phyloP scores from a whole-genome alignment of 2,329 filamentous ascomycete genomes.

The Aspergillus sp. region DNA sequence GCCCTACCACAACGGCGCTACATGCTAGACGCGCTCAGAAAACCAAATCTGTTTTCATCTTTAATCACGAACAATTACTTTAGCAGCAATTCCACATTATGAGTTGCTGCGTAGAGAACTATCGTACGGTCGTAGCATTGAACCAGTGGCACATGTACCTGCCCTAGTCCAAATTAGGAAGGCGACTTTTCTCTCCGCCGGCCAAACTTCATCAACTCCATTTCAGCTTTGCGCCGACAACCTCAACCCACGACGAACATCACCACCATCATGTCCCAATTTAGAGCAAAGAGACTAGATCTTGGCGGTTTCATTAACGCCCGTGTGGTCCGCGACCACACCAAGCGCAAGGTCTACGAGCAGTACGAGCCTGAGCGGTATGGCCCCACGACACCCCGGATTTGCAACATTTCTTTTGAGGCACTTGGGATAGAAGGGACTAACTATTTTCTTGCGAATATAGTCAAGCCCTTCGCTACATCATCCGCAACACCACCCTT shows the following conservation, averaged over 20 bases:
- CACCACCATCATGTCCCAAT: conserved; percentile 64
- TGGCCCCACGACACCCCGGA: conserved; percentile 1
- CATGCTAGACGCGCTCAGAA: too few relatives aligned
- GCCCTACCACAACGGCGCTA: too few relatives aligned
- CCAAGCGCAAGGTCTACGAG: conserved; percentile 89
- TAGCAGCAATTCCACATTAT: too few relatives aligned
- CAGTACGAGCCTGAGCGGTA: conserved; percentile 84
- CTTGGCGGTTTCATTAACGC: conserved; percentile 81
- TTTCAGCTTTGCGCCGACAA: conserved; percentile 1
- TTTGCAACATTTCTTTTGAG: neutral
- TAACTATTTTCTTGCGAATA: conserved; percentile 1
- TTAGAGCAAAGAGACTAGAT: conserved; percentile 83
- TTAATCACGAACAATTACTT: too few relatives aligned
- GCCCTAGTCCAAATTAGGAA: conserved; percentile 22
- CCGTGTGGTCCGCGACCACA: conserved; percentile 85
- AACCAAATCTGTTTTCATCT: too few relatives aligned
- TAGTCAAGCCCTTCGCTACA: conserved; percentile 88
- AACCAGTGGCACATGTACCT: too few relatives aligned
- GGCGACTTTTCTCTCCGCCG: conserved; percentile 12
- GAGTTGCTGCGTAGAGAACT: too few relatives aligned
- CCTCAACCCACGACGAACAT: conserved; percentile 7
- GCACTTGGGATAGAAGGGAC: neutral
- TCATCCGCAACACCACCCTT: conserved; percentile 86
- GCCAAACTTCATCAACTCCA: conserved; percentile 7
- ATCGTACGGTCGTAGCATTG: too few relatives aligned